Evolutionary conservation across 2,329 filamentous ascomycete genomes (phyloP).

Genomic region (Ophiostoma novo-ulmi): DNA sequence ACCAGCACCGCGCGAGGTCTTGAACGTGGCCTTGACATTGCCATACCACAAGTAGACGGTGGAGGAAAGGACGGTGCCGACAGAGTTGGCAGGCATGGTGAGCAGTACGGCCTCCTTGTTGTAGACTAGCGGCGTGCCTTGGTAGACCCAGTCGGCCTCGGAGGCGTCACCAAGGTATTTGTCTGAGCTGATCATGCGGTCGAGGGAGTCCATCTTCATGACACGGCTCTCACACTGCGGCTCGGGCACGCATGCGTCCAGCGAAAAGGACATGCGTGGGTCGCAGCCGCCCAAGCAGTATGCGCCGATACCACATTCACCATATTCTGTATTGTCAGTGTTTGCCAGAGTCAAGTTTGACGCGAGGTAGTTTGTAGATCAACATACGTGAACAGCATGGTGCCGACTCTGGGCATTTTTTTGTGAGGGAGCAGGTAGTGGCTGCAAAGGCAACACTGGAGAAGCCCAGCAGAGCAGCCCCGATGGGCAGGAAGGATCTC

Average conservation of each 20-base stretch:
- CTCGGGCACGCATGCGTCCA: conserved; percentile 79
- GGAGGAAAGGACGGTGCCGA: conserved; percentile 78
- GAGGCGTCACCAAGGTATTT: conserved; percentile 81
- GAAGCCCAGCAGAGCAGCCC: conserved; percentile 37
- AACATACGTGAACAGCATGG: conserved; percentile 76
- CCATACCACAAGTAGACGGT: conserved; percentile 97
- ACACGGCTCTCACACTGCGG: conserved; percentile 73
- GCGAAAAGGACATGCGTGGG: conserved; percentile 71
- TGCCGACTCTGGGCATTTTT: conserved; percentile 64
- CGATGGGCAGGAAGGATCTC: conserved; percentile 32
- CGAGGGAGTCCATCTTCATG: conserved; percentile 68
- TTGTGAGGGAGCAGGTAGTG: conserved; percentile 43
- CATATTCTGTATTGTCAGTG: conserved; percentile 61
- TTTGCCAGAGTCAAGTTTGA: background rate
- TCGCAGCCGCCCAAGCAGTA: conserved; percentile 97
- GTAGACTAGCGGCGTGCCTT: conserved; percentile 66
- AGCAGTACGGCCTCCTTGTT: conserved; percentile 64
- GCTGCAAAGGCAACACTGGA: conserved; percentile 34
- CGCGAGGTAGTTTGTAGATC: background rate
- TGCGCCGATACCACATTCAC: conserved; percentile 85
- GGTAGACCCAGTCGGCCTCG: conserved; percentile 80
- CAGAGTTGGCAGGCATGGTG: conserved; percentile 81
- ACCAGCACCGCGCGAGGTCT: conserved; percentile 76
- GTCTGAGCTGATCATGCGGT: conserved; percentile 64
- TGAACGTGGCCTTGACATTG: conserved; percentile 78